These are phyloP conservation scores for Plasmodium falciparum DNA, from an alignment of 169 alveolate species.

Conservation along the genomic window DNA sequence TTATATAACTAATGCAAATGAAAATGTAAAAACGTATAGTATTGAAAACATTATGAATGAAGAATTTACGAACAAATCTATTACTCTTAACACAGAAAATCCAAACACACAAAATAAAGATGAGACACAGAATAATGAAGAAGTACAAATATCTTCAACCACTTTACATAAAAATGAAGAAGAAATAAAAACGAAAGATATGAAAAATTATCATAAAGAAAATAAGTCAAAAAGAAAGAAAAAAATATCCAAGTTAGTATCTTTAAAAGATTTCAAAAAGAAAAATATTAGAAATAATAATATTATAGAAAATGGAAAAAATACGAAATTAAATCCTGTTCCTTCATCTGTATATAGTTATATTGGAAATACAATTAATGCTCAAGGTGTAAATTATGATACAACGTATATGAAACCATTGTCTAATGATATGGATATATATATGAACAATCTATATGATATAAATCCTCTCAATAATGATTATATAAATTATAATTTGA, in stretches of 20 bases:
- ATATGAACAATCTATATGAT: constrained; percentile 42
- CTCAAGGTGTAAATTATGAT: constrained; percentile 35
- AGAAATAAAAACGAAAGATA: constrained; percentile 5
- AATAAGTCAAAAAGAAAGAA: constrained; percentile 31
- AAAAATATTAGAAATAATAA: constrained; percentile 1
- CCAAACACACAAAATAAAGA: background rate
- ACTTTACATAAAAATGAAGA: background rate
- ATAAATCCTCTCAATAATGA: constrained; percentile 56
- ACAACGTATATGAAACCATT: constrained; percentile 48
- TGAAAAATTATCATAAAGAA: constrained; percentile 1
- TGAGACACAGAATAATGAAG: constrained; percentile 1
- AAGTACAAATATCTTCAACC: constrained; percentile 2
- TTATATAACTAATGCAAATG: background rate
- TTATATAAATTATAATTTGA: constrained; percentile 50
- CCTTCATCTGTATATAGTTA: constrained; percentile 70
- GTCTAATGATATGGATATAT: constrained; percentile 40
- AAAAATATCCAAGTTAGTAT: constrained; percentile 31
- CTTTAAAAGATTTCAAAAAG: constrained; percentile 33
- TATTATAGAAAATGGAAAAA: constrained; percentile 11
- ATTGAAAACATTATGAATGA: background rate
- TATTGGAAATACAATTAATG: constrained; percentile 35
- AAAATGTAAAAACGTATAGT: background rate
- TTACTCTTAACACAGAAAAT: background rate
- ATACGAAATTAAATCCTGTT: constrained; percentile 1
- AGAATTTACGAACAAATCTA: constrained; percentile 1